These are phyloP conservation scores for Fusarium gaditjirri DNA, from an alignment of 2,329 filamentous ascomycete genomes.

Conservation along the genomic window DNA sequence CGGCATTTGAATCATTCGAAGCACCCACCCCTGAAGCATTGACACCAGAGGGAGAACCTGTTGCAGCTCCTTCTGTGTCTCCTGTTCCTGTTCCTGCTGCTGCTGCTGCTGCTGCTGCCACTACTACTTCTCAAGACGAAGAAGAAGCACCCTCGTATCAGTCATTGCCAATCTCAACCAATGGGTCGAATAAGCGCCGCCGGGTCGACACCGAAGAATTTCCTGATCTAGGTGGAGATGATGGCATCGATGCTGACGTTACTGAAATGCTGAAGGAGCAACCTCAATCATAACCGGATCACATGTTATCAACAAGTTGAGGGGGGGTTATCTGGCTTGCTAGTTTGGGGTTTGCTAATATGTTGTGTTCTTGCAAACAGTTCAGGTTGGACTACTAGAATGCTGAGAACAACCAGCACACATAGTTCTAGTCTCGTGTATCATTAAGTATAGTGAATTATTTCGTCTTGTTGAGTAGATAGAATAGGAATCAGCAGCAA, in stretches of 20 bases:
- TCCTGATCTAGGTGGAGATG: constrained; percentile 64
- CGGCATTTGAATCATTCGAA: constrained; percentile 49
- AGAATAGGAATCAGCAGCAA: neutral
- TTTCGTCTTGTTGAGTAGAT: neutral
- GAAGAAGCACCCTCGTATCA: constrained; percentile 61
- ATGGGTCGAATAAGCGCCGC: constrained; percentile 67
- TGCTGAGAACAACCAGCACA: neutral
- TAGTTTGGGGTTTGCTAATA: neutral
- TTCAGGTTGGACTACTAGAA: neutral
- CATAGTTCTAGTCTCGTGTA: neutral
- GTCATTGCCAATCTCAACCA: constrained; percentile 60
- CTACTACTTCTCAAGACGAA: constrained; percentile 39
- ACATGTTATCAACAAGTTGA: neutral
- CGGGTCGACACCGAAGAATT: constrained; percentile 64
- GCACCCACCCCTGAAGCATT: constrained; percentile 32
- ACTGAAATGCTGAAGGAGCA: constrained; percentile 60
- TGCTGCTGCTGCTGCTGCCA: neutral
- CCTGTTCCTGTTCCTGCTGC: constrained; percentile 26
- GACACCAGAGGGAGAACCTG: constrained; percentile 29
- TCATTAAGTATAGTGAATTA: neutral
- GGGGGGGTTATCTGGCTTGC: neutral
- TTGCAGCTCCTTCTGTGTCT: constrained; percentile 35
- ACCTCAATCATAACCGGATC: constrained; percentile 17
- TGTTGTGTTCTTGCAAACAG: neutral
- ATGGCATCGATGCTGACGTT: constrained; percentile 67